These are phyloP conservation scores for Anthoceros angustus DNA, from an alignment of 225 moss, liverwort and hornwort genomes.

Conservation along the genomic window DNA sequence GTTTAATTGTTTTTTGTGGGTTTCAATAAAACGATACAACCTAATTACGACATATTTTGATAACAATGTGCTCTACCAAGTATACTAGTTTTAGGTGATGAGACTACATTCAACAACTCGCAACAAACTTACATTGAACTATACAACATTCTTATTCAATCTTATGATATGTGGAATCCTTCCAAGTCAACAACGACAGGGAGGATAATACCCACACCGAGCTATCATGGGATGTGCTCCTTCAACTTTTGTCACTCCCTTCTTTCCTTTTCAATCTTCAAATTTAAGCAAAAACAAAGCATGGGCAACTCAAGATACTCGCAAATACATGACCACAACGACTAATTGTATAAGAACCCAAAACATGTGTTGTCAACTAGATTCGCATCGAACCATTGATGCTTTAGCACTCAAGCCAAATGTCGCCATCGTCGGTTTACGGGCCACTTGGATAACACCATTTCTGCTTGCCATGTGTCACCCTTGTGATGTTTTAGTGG, in stretches of 20 bases:
- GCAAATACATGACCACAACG: background rate
- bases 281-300: background rate
- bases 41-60: too few species aligned
- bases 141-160: too few species aligned
- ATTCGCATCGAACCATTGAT: background rate
- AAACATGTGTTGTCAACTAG: background rate
- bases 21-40: too few species aligned
- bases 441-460: background rate
- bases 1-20: too few species aligned
- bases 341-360: background rate
- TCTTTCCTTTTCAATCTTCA: background rate
- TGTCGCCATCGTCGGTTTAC: background rate
- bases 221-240: slow-evolving; percentile 3
- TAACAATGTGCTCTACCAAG: too few species aligned
- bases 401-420: background rate
- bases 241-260: background rate
- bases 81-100: too few species aligned
- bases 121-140: too few species aligned
- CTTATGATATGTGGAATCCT: too few species aligned
- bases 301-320: background rate
- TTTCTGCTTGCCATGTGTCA: background rate
- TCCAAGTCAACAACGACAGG: too few species aligned
- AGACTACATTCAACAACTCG: too few species aligned
- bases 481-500: background rate
- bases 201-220: too few species aligned